These are phyloP conservation scores for Stephania yunnanensis DNA, from an alignment of 164 flowering plant species.

Conservation along the genomic window DNA sequence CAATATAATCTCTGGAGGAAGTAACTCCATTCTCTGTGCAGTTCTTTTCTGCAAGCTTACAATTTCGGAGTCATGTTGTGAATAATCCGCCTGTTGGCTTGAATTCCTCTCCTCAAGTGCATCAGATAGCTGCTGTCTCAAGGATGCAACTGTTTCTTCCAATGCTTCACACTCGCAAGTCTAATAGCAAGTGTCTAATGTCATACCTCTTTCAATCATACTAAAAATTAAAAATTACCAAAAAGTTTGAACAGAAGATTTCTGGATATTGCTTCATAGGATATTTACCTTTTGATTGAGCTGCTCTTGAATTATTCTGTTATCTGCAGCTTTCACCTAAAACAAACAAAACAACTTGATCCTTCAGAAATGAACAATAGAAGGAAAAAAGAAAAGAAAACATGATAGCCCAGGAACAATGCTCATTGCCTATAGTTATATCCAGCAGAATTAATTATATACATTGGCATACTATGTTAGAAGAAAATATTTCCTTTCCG, in stretches of 20 bases:
- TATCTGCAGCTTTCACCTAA: constrained; percentile 83
- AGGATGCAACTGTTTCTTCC: constrained; percentile 50
- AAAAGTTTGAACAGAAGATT: background rate
- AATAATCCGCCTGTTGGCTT: constrained; percentile 21
- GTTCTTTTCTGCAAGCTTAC: constrained; percentile 23
- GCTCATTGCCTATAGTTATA: background rate
- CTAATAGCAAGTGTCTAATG: constrained; percentile 28
- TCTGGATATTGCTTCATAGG: background rate
- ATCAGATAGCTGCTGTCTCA: constrained; percentile 70
- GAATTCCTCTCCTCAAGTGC: constrained; percentile 35
- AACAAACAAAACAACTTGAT: constrained; percentile 1
- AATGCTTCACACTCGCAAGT: constrained; percentile 64
- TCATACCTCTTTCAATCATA: constrained; percentile 9
- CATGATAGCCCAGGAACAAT: background rate
- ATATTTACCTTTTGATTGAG: constrained; percentile 69
- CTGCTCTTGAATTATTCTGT: constrained; percentile 92
- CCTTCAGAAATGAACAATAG: background rate
- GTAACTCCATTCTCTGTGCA: constrained; percentile 17
- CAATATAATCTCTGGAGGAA: constrained; percentile 22
- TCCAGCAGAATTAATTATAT: background rate
- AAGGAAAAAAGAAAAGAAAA: background rate
- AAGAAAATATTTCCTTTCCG: background rate
- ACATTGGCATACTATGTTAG: background rate
- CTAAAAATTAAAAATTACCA: too few species aligned
- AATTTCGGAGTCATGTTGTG: constrained; percentile 25